These are phyloP conservation scores for Backusella sp. DNA, from an alignment of 192 early-diverging fungal species.

Conservation along the genomic window DNA sequence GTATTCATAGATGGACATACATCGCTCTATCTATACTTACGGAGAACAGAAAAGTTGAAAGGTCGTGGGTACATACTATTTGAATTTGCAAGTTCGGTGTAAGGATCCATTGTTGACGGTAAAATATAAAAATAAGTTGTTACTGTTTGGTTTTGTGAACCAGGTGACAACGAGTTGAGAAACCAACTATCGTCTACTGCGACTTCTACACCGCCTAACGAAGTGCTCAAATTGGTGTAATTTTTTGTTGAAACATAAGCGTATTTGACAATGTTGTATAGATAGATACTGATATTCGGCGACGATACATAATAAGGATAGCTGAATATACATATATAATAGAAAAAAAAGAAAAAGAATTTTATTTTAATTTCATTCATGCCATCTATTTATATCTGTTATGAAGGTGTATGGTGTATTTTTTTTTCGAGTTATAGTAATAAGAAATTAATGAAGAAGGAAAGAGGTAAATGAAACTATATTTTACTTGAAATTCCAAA, in stretches of 20 bases:
- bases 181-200: conserved; percentile 33
- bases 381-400: conserved; percentile 5
- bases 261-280: conserved; percentile 19
- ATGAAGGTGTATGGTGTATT: not conserved
- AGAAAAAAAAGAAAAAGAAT: not conserved
- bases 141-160: conserved; percentile 13
- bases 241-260: conserved; percentile 20
- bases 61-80: conserved; percentile 20
- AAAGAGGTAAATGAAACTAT: not conserved
- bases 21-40: conserved; percentile 19
- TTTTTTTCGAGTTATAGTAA: not conserved
- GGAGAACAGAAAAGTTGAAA: conserved; percentile 29
- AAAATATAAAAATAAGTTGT: conserved; percentile 21
- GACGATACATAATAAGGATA: not conserved
- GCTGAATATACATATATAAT: conserved; percentile 1
- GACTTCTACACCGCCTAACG: conserved; percentile 1
- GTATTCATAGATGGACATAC: not conserved
- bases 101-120: conserved; percentile 15
- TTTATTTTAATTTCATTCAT: conserved; percentile 5
- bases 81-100: conserved; percentile 8
- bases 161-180: conserved; percentile 4
- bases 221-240: conserved; percentile 21
- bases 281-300: conserved; percentile 4
- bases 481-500: conserved; percentile 35
- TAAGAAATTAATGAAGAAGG: not conserved